Evolutionary conservation across 768 basidiomycete species (phyloP).

Genomic region (Serendipita sp.): DNA sequence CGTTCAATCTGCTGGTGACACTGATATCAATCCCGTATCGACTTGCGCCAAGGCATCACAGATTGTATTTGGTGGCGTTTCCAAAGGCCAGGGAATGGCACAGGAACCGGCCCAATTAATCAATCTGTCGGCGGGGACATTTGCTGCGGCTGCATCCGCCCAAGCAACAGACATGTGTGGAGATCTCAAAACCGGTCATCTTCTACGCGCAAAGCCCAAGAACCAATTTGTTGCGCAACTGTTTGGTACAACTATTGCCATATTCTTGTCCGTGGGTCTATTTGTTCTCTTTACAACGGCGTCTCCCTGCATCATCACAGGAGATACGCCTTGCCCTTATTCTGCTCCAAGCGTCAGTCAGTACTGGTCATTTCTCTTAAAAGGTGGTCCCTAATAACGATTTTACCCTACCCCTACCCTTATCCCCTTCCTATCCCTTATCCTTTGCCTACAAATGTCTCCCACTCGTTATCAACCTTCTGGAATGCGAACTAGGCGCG

Average conservation of each 20-base stretch:
- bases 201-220: slow-evolving; percentile 44
- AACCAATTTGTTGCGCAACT: slow-evolving; percentile 49
- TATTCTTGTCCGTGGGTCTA: slow-evolving; percentile 42
- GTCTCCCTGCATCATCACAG: slow-evolving; percentile 35
- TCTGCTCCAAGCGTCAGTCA: slow-evolving; percentile 34
- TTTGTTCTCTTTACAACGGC: slow-evolving; percentile 49
- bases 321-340: slow-evolving; percentile 30
- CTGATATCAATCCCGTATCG: slow-evolving; percentile 45
- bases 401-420: too few species aligned
- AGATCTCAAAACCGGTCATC: slow-evolving; percentile 54
- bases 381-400: too few species aligned
- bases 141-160: slow-evolving; percentile 38
- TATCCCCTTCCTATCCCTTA: too few species aligned
- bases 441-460: too few species aligned
- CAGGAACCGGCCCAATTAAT: slow-evolving; percentile 25
- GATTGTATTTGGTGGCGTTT: slow-evolving; percentile 47
- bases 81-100: slow-evolving; percentile 28
- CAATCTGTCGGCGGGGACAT: slow-evolving; percentile 36
- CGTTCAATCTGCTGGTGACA: slow-evolving; percentile 41
- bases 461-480: too few species aligned
- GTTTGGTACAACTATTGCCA: slow-evolving; percentile 38
- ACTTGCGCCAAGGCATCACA: slow-evolving; percentile 38
- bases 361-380: too few species aligned
- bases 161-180: slow-evolving; percentile 50
- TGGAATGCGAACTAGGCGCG: slow-evolving; percentile 15